Percentiles rank a stretch among this genome's conserved stretches.
Evolutionary conservation across 2,329 filamentous ascomycete genomes (phyloP).

Genomic region (Fusarium citri): DNA sequence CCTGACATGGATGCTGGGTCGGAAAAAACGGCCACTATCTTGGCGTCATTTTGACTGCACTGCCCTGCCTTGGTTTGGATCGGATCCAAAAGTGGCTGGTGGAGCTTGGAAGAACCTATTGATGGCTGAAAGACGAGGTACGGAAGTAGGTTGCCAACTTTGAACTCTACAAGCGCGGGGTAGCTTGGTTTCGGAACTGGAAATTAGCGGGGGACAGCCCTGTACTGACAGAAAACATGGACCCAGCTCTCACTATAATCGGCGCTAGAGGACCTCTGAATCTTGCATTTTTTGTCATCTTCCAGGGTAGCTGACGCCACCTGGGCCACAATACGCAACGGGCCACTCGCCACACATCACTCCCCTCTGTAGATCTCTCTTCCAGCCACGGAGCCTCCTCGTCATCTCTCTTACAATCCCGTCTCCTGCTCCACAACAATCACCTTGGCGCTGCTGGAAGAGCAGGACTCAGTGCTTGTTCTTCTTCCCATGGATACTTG

Average conservation of each 20-base stretch:
- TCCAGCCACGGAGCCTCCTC: constrained; percentile 39
- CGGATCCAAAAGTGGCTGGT: not conserved
- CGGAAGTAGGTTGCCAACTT: constrained; percentile 21
- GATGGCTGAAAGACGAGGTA: not conserved
- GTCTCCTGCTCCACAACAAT: constrained; percentile 33
- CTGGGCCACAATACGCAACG: not conserved
- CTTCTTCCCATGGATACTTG: not conserved
- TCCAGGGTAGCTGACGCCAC: constrained; percentile 33
- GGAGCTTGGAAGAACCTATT: not conserved
- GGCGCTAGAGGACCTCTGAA: constrained; percentile 7
- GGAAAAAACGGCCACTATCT: constrained; percentile 23
- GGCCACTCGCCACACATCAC: constrained; percentile 39
- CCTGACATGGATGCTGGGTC: not conserved
- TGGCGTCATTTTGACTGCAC: constrained; percentile 29
- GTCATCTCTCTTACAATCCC: constrained; percentile 25
- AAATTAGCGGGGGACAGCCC: constrained; percentile 11
- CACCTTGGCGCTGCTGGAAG: constrained; percentile 34
- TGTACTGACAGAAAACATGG: constrained; percentile 11
- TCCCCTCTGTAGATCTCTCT: constrained; percentile 13
- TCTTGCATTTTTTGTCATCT: constrained; percentile 14
- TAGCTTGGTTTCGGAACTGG: constrained; percentile 6
- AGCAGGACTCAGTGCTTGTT: constrained; percentile 27
- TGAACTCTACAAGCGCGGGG: constrained; percentile 30
- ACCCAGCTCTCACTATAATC: not conserved
- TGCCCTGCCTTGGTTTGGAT: constrained; percentile 5